Conservation (phyloP, 106 monocot species). For the Narthecium ossifragum region DNA sequence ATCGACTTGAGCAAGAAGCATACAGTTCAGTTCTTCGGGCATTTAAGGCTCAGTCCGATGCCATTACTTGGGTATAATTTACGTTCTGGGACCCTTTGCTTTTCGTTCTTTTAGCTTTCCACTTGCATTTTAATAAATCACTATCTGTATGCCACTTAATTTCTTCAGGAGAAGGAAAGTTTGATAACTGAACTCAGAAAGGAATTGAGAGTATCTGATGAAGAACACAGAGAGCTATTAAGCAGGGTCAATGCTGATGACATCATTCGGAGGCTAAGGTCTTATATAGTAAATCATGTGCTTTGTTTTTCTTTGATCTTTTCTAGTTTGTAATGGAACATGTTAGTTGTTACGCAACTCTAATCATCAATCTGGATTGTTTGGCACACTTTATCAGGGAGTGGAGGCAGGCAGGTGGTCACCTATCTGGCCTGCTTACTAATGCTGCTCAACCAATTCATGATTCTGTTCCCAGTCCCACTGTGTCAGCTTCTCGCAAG, state of each 20-base stretch:
- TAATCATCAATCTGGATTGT: constrained; percentile 1
- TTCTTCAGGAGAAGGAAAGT: constrained; percentile 88
- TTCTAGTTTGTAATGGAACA: no score
- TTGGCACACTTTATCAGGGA: constrained; percentile 38
- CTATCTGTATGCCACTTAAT: neutral
- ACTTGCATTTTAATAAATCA: neutral
- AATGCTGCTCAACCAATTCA: constrained; percentile 55
- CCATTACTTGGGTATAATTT: constrained; percentile 82
- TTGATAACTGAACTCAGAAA: constrained; percentile 95
- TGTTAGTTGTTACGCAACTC: no score
- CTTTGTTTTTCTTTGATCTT: no score
- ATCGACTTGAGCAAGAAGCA: constrained; percentile 90
- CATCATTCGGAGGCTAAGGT: constrained; percentile 92
- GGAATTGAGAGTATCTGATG: constrained; percentile 91
- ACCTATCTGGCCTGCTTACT: constrained; percentile 41
- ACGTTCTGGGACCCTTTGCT: neutral
- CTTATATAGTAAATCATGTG: no score
- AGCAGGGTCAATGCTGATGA: constrained; percentile 90
- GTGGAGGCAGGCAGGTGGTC: constrained; percentile 70
- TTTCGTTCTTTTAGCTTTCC: neutral
- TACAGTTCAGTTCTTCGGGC: constrained; percentile 89
- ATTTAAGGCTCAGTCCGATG: constrained; percentile 98
- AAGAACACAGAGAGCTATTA: constrained; percentile 87
- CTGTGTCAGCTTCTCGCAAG: constrained; percentile 79
- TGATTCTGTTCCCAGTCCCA: constrained; percentile 53